A percentile compares a stretch with the other conserved stretches of the same genome.
phyloP scores from a whole-genome alignment of 352 stramenopile species.

The Pythium periplocum region DNA sequence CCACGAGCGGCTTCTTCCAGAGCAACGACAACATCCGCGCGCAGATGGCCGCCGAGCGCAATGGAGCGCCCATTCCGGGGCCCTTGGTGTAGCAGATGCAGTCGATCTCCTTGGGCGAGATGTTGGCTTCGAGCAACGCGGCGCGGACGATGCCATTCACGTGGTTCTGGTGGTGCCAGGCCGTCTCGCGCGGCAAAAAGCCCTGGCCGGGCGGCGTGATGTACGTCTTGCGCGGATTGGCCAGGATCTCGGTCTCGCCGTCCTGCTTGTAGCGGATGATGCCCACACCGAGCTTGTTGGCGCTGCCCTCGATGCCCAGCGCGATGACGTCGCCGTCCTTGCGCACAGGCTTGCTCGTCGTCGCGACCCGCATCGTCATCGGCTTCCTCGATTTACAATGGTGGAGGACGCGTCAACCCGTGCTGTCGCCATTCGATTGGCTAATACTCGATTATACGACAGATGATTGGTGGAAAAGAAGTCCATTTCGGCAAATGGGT shows the following conservation, averaged over 20 bases:
- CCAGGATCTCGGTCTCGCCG: constrained; percentile 91
- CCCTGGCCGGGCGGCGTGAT: constrained; percentile 96
- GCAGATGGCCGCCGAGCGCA: constrained; percentile 94
- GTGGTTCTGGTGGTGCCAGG: constrained; percentile 98
- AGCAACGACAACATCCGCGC: constrained; percentile 93
- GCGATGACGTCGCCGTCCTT: constrained; percentile 85
- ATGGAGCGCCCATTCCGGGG: constrained; percentile 98
- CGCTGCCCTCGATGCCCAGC: constrained; percentile 97
- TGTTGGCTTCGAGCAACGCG: constrained; percentile 90
- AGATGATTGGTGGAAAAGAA: constrained; percentile 29
- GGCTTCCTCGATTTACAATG: constrained; percentile 5
- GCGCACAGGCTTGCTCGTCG: constrained; percentile 27
- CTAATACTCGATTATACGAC: constrained; percentile 4
- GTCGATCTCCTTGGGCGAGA: constrained; percentile 84
- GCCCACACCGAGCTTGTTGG: constrained; percentile 96
- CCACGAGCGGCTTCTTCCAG: constrained; percentile 94
- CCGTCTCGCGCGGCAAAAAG: constrained; percentile 98
- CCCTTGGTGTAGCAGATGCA: constrained; percentile 95
- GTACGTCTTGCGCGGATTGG: constrained; percentile 99
- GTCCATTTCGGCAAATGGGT: too few species aligned
- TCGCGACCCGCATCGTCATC: constrained; percentile 10
- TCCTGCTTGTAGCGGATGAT: constrained; percentile 71
- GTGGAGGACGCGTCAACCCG: constrained; percentile 11
- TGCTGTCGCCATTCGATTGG: constrained; percentile 20
- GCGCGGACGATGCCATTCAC: constrained; percentile 93